phyloP scores from a whole-genome alignment of 1,139 yeast genomes.

The Magnusiomyces paraingens region DNA sequence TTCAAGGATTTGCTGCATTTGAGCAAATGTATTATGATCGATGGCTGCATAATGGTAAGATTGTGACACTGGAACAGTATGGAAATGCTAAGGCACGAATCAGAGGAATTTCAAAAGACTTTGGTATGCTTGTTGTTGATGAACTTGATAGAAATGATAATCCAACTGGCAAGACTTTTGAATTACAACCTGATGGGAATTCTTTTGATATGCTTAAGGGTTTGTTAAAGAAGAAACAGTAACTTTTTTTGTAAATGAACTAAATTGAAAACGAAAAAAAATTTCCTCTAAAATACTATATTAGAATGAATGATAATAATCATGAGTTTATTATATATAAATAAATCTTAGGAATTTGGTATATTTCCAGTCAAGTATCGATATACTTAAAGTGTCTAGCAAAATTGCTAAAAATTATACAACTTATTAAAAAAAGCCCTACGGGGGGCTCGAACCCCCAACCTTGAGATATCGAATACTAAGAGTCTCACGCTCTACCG shows the following conservation, averaged over 20 bases:
- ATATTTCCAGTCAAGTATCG: background rate
- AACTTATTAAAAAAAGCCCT: no score
- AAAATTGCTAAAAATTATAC: no score
- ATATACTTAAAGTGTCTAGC: no score
- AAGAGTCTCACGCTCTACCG: no score
- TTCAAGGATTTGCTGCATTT: constrained; percentile 62
- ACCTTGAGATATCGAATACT: no score
- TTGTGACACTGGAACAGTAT: constrained; percentile 44
- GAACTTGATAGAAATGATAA: constrained; percentile 42
- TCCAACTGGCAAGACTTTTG: constrained; percentile 47
- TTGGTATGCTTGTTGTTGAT: constrained; percentile 73
- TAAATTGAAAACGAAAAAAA: no score
- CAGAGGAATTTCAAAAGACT: constrained; percentile 74
- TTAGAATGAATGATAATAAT: no score
- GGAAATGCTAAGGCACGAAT: constrained; percentile 55
- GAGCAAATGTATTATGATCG: constrained; percentile 67
- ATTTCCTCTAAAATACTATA: no score
- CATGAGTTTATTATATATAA: background rate
- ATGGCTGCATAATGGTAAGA: constrained; percentile 80
- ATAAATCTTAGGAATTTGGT: background rate
- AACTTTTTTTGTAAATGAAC: background rate
- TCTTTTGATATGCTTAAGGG: constrained; percentile 95
- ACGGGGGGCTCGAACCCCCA: no score
- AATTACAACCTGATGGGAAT: constrained; percentile 94
- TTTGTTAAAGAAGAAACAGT: constrained; percentile 46